Percentiles rank a stretch among this genome's conserved stretches.
Evolutionary conservation across 2,329 filamentous ascomycete species (phyloP).

Genomic region (Achaetomium macrosporum): DNA sequence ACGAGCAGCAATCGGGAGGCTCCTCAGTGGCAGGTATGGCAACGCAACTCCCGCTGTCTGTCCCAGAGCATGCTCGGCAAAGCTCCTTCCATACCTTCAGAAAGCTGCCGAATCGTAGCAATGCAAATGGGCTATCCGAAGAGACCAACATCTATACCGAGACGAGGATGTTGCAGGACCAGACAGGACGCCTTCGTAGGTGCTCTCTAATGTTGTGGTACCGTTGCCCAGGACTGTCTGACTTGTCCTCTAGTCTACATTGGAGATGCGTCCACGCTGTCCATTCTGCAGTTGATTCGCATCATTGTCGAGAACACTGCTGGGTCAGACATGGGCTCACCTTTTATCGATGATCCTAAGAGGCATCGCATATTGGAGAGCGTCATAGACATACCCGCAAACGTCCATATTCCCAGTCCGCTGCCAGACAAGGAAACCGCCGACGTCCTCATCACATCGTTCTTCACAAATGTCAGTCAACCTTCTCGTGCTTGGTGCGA

Average conservation of each 20-base stretch:
- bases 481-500: neutral
- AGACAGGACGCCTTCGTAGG: constrained; percentile 51
- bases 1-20: constrained; percentile 11
- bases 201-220: constrained; percentile 13
- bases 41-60: constrained; percentile 14
- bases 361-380: constrained; percentile 53
- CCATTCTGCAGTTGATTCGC: constrained; percentile 55
- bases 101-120: constrained; percentile 33
- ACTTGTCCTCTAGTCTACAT: constrained; percentile 44
- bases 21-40: constrained; percentile 19
- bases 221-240: constrained; percentile 15
- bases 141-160: constrained; percentile 51
- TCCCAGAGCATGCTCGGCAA: constrained; percentile 17
- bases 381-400: constrained; percentile 41
- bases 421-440: constrained; percentile 52
- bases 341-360: constrained; percentile 52
- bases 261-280: constrained; percentile 57
- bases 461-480: constrained; percentile 53
- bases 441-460: constrained; percentile 50
- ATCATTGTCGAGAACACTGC: constrained; percentile 52
- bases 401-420: constrained; percentile 43
- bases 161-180: constrained; percentile 54
- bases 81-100: constrained; percentile 29
- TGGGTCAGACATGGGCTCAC: constrained; percentile 40
- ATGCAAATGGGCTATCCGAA: constrained; percentile 44